Conservation (phyloP, 106 monocot genomes). For the Dendrobium nobile region DNA sequence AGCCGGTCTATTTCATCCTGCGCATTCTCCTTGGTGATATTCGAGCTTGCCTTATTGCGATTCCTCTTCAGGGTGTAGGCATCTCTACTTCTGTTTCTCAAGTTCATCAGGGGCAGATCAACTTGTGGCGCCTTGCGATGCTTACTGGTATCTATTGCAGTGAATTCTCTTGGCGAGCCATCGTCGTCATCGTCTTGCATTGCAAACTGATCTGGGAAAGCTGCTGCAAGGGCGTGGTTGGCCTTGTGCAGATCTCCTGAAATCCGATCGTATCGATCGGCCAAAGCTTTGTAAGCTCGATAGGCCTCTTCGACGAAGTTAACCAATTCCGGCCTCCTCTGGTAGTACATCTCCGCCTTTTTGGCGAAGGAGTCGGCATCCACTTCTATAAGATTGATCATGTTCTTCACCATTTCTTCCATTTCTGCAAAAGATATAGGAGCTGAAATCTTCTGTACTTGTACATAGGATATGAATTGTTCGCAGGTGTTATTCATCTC, state of each 20-base stretch:
- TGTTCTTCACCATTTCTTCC: slow-evolving; percentile 29
- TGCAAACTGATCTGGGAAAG: slow-evolving; percentile 21
- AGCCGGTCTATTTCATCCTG: slow-evolving; percentile 23
- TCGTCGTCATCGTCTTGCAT: slow-evolving; percentile 21
- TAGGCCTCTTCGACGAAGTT: slow-evolving; percentile 21
- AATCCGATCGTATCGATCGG: slow-evolving; percentile 23
- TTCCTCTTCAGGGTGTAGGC: neutral
- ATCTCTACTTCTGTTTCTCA: neutral
- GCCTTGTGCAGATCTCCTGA: slow-evolving; percentile 35
- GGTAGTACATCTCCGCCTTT: slow-evolving; percentile 35
- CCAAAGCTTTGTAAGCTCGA: slow-evolving; percentile 24
- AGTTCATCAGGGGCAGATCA: neutral
- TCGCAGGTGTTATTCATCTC: neutral
- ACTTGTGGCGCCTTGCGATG: neutral
- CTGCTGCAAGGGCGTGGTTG: slow-evolving; percentile 21
- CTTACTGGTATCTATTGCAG: neutral
- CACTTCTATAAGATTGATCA: slow-evolving; percentile 27
- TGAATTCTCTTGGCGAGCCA: neutral
- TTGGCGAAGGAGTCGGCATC: slow-evolving; percentile 32
- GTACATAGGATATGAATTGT: neutral
- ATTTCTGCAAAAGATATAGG: slow-evolving; percentile 14
- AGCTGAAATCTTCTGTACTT: neutral
- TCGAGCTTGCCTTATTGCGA: neutral
- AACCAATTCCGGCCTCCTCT: slow-evolving; percentile 21
- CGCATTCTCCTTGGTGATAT: slow-evolving; percentile 11